Conservation (phyloP, 768 basidiomycete genomes). For the Amanita molliuscula region DNA sequence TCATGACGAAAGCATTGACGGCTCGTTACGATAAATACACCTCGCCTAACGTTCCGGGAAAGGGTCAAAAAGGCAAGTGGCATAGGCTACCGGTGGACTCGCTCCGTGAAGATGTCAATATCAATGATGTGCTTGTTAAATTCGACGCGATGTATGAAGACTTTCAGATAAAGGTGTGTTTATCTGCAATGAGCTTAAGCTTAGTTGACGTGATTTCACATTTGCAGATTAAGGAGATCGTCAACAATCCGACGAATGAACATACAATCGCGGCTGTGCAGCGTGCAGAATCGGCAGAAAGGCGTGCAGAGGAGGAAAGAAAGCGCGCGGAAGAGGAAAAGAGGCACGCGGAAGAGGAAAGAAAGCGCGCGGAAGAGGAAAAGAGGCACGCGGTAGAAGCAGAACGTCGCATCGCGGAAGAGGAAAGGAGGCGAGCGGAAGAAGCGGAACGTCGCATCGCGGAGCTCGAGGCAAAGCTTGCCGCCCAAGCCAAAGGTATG, state of each 20-base stretch:
- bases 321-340: background rate
- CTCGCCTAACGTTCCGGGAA: background rate
- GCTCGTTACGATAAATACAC: background rate
- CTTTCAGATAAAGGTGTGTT: background rate
- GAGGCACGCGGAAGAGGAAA: background rate
- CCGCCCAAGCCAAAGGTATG: background rate
- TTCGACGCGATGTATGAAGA: background rate
- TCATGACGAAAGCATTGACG: background rate
- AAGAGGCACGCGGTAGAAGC: too few relatives aligned
- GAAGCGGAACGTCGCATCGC: background rate
- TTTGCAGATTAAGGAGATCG: background rate
- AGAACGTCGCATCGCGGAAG: background rate
- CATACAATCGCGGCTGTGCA: background rate
- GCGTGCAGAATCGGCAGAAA: too few relatives aligned
- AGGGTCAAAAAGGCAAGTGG: background rate
- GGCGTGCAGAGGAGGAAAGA: background rate
- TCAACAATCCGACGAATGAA: background rate
- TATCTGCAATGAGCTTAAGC: background rate
- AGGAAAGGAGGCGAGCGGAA: background rate
- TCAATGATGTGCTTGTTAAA: background rate
- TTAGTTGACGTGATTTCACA: background rate
- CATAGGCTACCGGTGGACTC: background rate
- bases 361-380: background rate
- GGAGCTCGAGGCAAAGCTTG: background rate
- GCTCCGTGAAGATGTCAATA: background rate